Base-by-base conservation (phyloP, 2,329 filamentous ascomycete genomes). In the Microthyrium microscopicum region DNA sequence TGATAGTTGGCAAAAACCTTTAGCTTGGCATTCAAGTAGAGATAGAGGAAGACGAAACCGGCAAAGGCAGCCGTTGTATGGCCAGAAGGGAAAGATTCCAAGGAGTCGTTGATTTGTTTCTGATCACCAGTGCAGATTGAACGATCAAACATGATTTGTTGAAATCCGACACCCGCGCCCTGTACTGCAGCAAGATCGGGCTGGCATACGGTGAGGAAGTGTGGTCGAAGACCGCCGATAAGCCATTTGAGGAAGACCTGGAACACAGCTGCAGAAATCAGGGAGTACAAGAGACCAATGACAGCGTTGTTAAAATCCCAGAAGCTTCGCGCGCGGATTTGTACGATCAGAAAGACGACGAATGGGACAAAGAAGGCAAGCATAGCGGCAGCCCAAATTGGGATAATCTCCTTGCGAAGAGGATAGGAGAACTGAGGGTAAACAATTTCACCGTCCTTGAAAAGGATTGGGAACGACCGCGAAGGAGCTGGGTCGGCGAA, bases 1-100 rank as follows among this genome's bases (percentile, higher is more conserved):
- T 81, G 77, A 49, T 77, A 76, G 58, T 80, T 76, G 41, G 68
- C 58, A 44, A 73, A 81, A 36, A 81, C 67, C 61, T 82, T 83
- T 42, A 84, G 63, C 58, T 83, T 83, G 30, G 74, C 77, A 51
- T 83, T 83, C 28, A 84, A 66, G 56, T 82, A 84, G 2, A 83
- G 59, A 42, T 66, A 76, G 3, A 83, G 56, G 47, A 69, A 83
- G 16, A 79, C 63, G 43, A 80, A 77, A 4, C 75, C 76, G 0
- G 73, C 74, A 38, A 81, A 82, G 0, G 75, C 76, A 1, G 77
- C 77, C 0, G 77, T 79, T 4, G 73, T 73, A 52, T 84, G 78
- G 1, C 79, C 79, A 2, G 70, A 77, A 0, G 78, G 78, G 52
- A 84, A 75, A 0, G 70, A 75, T 47, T 80, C 73, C 0, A 83